Evolutionary conservation across 1,284 basidiomycete species (phyloP).

Genomic region (Ustilago xerochloae): DNA sequence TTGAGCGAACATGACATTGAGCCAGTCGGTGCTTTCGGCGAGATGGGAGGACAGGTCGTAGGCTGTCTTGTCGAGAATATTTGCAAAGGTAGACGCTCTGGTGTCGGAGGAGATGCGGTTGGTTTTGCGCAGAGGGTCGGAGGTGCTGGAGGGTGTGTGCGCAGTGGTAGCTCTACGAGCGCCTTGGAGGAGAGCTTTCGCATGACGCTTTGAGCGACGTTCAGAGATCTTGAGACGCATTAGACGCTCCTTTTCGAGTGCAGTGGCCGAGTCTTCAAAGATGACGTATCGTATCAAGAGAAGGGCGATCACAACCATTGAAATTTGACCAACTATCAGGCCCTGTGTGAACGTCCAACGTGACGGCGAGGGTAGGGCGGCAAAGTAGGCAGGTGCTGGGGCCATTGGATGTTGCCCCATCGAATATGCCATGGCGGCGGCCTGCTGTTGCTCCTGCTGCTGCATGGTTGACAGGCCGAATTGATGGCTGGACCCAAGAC

Average conservation of each 20-base stretch:
- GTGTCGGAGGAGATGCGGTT: conserved; percentile 31
- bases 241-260: conserved; percentile 46
- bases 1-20: conserved; percentile 73
- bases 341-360: conserved; percentile 72
- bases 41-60: conserved; percentile 73
- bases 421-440: conserved; percentile 13
- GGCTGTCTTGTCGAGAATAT: conserved; percentile 70
- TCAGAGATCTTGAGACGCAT: conserved; percentile 50
- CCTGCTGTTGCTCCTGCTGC: conserved; percentile 13
- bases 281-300: conserved; percentile 72
- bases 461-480: conserved; percentile 12
- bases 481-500: not conserved
- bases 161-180: conserved; percentile 14
- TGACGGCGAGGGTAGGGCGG: conserved; percentile 22
- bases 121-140: conserved; percentile 19
- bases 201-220: conserved; percentile 45
- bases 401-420: conserved; percentile 11
- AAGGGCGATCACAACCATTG: conserved; percentile 64
- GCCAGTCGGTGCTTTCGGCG: conserved; percentile 73
- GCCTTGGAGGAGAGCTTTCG: conserved; percentile 30
- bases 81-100: conserved; percentile 23
- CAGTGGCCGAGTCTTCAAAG: conserved; percentile 69
- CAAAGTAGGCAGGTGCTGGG: conserved; percentile 20
- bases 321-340: conserved; percentile 72
- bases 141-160: not conserved